These are phyloP conservation scores for Tillandsia leiboldiana DNA, from an alignment of 176 grass and related monocot genomes.

Conservation along the genomic window DNA sequence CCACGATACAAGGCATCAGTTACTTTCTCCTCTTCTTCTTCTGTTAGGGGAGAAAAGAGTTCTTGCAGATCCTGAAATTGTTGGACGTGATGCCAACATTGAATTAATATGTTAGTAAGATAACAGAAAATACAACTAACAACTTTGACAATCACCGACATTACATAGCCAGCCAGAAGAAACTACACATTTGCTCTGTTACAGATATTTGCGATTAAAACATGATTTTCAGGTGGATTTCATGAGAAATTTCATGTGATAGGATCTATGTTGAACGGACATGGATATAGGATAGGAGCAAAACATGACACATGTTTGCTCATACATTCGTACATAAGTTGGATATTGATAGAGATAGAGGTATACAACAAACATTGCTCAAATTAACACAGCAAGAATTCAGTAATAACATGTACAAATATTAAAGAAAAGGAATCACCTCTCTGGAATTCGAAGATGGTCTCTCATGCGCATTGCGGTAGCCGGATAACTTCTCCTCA, in stretches of 20 bases:
- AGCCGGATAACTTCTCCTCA: conserved; percentile 20
- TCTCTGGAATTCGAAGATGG: not conserved
- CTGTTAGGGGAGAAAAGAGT: conserved; percentile 45
- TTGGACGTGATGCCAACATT: conserved; percentile 8
- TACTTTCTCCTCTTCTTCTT: conserved; percentile 54
- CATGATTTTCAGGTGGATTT: too few relatives aligned
- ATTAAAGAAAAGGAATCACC: conserved; percentile 13
- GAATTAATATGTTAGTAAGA: conserved; percentile 1
- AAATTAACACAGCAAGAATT: not conserved
- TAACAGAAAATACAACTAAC: not conserved
- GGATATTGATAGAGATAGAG: too few relatives aligned
- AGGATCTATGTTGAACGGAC: too few relatives aligned
- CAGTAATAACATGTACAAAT: not conserved
- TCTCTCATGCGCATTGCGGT: not conserved
- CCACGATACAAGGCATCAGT: conserved; percentile 25
- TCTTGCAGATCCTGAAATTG: conserved; percentile 38
- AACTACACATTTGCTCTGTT: too few relatives aligned
- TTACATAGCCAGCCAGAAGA: too few relatives aligned
- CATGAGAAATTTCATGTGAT: too few relatives aligned
- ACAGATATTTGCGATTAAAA: too few relatives aligned
- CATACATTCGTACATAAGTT: too few relatives aligned
- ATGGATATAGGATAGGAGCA: too few relatives aligned
- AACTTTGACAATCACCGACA: not conserved
- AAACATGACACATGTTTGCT: too few relatives aligned
- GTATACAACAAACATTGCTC: not conserved